phyloP scores from a whole-genome alignment of 768 basidiomycete genomes.

The Rhodotorula diobovata region DNA sequence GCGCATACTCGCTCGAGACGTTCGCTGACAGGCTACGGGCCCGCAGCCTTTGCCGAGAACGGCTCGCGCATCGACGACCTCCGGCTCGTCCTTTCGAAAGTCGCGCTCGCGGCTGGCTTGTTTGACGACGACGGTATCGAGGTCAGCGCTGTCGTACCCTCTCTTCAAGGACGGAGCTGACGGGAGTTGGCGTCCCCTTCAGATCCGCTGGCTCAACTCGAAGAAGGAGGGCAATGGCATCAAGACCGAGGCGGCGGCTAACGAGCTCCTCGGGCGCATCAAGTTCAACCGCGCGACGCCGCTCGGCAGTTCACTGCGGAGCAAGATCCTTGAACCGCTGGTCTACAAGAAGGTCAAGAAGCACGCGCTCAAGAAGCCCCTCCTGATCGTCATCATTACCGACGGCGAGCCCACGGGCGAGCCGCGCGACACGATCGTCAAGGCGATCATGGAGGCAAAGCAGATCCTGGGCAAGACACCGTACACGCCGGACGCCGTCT shows the following conservation, averaged over 20 bases:
- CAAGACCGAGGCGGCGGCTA: constrained; percentile 45
- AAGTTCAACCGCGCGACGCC: constrained; percentile 48
- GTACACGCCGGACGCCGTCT: constrained; percentile 46
- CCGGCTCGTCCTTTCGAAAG: constrained; percentile 43
- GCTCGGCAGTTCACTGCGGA: constrained; percentile 45
- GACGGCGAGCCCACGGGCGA: constrained; percentile 43
- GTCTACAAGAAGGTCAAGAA: constrained; percentile 48
- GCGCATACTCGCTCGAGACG: not conserved
- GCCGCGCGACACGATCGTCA: constrained; percentile 44
- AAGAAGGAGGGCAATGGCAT: constrained; percentile 49
- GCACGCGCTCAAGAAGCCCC: constrained; percentile 48
- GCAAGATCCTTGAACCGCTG: constrained; percentile 28
- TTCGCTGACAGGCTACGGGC: not conserved
- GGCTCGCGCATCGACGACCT: constrained; percentile 52
- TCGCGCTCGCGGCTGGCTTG: constrained; percentile 13
- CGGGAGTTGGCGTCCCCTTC: not conserved
- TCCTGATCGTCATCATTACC: constrained; percentile 47
- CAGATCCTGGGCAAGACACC: constrained; percentile 18
- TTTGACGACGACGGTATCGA: constrained; percentile 49
- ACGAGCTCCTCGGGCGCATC: constrained; percentile 47
- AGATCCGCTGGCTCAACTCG: constrained; percentile 50
- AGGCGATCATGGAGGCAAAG: constrained; percentile 30
- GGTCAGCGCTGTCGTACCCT: not conserved
- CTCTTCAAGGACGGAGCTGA: too few species aligned
- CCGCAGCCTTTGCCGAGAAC: constrained; percentile 46